Evolutionary conservation across 2,329 filamentous ascomycete species (phyloP), one percentile per base, ranked within the genome.

Genomic region (Metarhizium sp.): DNA sequence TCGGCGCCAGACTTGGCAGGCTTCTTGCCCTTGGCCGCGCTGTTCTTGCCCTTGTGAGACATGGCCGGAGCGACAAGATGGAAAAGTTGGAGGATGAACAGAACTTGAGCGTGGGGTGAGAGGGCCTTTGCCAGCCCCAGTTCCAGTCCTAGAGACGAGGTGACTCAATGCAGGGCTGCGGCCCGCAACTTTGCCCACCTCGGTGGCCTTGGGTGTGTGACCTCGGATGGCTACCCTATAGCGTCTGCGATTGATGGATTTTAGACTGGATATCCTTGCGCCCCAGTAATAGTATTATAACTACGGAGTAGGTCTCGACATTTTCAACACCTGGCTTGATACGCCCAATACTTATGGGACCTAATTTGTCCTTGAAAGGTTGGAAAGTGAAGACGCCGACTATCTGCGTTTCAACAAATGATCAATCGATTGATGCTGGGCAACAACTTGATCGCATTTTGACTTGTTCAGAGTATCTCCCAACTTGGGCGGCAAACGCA

Each of bases 1-100:
- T 84, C 80, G 50, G 77, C 70, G 61, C 74, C 73, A 53, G 72
- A 61, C 61, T 80, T 80, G 62, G 73, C 67, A 57, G 76, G 62
- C 66, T 80, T 81, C 65, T 81, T 82, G 63, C 74, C 74, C 71
- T 80, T 79, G 58, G 68, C 66, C 57, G 71, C 61, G 57, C 67
- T 66, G 54, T 65, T 69, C 66, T 75, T 71, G 59, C 71, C 68
- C 66, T 75, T 72, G 66, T 75, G 71, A 61, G 76, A 78, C 77
- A 79, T 79, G 47, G 56, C 59, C 53, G 55, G 53, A 50, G 42
- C 43, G 45, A 54, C 50, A 38, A 55, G 42, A 42, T 51, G 16
- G 50, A 55, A 61, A 51, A 54, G 55, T 59, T 55, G 54, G 43
- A 50, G 55, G 8, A 16, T 40, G 38, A 16, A 53, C 59, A 58